phyloP scores from a whole-genome alignment of 1,139 yeast genomes.

The Kazachstania sp. region DNA sequence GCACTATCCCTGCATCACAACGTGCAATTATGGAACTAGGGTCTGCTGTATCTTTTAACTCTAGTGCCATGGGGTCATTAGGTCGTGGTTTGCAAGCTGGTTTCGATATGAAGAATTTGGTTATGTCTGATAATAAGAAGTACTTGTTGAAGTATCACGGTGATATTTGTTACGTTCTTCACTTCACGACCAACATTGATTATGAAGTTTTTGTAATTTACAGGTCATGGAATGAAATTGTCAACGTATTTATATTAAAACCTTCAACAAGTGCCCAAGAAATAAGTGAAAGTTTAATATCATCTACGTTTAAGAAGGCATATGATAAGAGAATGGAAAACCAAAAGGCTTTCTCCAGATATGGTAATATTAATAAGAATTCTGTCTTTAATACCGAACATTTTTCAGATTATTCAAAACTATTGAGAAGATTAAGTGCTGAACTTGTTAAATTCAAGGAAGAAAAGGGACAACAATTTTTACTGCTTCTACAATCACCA shows the following conservation, averaged over 20 bases:
- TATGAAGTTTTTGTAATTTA: conserved; percentile 68
- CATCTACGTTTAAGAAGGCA: conserved; percentile 47
- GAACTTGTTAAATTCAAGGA: conserved; percentile 52
- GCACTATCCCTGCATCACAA: conserved; percentile 57
- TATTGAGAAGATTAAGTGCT: conserved; percentile 48
- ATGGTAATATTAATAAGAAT: conserved; percentile 45
- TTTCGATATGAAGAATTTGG: conserved; percentile 56
- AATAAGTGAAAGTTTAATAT: conserved; percentile 44
- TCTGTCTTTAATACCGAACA: conserved; percentile 46
- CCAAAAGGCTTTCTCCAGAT: conserved; percentile 36
- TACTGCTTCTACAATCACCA: conserved; percentile 71
- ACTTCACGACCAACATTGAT: conserved; percentile 57
- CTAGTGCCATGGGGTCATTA: conserved; percentile 63
- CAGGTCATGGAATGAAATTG: conserved; percentile 53
- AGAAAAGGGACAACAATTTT: conserved; percentile 57
- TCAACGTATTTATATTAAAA: conserved; percentile 53
- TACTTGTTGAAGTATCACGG: conserved; percentile 50
- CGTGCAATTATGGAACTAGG: conserved; percentile 78
- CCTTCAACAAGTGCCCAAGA: conserved; percentile 66
- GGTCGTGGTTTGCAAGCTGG: conserved; percentile 84
- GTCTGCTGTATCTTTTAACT: conserved; percentile 56
- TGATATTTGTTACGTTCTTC: conserved; percentile 62
- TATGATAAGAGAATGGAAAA: conserved; percentile 41
- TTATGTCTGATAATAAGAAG: conserved; percentile 38
- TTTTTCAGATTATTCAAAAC: conserved; percentile 42